Percentiles rank a stretch among this genome's conserved stretches.
Evolutionary conservation across 805 yeast genomes (phyloP).

Genomic region (Clavispora carvajalis): DNA sequence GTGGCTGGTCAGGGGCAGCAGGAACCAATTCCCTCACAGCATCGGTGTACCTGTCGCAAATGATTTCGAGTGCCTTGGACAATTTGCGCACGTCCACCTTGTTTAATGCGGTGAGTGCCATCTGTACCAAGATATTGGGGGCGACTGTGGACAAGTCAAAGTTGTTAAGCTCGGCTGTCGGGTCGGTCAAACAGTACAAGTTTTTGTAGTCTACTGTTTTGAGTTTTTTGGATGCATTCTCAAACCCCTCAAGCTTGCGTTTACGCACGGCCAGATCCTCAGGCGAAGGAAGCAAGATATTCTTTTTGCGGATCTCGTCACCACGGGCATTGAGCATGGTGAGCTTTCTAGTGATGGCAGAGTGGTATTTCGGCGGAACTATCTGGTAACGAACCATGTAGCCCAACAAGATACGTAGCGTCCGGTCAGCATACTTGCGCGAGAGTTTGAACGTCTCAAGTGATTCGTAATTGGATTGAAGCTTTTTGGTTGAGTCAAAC

Average conservation of each 20-base stretch:
- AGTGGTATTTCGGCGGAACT: constrained; percentile 30
- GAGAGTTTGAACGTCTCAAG: constrained; percentile 47
- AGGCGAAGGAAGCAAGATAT: constrained; percentile 24
- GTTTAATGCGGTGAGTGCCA: constrained; percentile 62
- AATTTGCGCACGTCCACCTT: constrained; percentile 49
- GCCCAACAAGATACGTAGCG: constrained; percentile 42
- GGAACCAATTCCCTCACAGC: constrained; percentile 16
- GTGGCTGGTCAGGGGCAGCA: background rate
- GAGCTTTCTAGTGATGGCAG: constrained; percentile 23
- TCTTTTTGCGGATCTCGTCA: constrained; percentile 37
- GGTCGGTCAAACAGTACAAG: constrained; percentile 62
- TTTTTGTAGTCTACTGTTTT: constrained; percentile 45
- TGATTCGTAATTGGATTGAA: constrained; percentile 45
- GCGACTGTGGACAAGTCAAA: constrained; percentile 72
- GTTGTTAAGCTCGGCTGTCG: constrained; percentile 53
- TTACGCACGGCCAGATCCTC: constrained; percentile 30
- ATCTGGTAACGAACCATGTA: constrained; percentile 31
- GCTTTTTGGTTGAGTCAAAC: constrained; percentile 55
- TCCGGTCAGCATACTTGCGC: constrained; percentile 59
- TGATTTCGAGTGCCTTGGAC: constrained; percentile 62
- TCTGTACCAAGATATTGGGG: constrained; percentile 53
- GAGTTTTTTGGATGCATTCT: constrained; percentile 25
- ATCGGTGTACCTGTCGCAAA: constrained; percentile 59
- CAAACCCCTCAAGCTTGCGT: constrained; percentile 39
- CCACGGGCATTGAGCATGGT: constrained; percentile 30